Evolutionary conservation across 2,329 filamentous ascomycete species (phyloP).

Genomic region (Alternaria viburni): DNA sequence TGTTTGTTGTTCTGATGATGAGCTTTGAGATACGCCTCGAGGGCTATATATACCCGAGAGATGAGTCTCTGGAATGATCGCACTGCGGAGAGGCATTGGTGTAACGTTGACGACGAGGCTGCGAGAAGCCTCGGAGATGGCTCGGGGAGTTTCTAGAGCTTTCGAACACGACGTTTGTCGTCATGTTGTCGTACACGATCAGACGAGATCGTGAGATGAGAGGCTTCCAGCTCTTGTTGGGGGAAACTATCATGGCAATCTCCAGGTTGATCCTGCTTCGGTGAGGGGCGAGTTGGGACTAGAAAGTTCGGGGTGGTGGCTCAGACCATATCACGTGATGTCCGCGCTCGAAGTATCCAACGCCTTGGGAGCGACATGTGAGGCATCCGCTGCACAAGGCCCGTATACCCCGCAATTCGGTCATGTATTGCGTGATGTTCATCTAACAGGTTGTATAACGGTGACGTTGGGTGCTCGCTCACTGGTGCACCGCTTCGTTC

Average conservation of each 20-base stretch:
- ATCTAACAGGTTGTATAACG: neutral
- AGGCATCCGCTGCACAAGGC: neutral
- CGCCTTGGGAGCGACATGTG: neutral
- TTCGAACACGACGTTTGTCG: constrained; percentile 21
- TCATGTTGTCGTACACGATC: constrained; percentile 8
- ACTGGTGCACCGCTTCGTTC: neutral
- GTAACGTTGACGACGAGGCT: constrained; percentile 13
- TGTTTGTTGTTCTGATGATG: constrained; percentile 39
- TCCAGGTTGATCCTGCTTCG: neutral
- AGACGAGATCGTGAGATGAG: neutral
- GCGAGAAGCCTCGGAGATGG: constrained; percentile 28
- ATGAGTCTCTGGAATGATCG: constrained; percentile 38
- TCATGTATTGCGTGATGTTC: neutral
- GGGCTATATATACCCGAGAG: constrained; percentile 37
- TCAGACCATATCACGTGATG: constrained; percentile 22
- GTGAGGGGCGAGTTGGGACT: constrained; percentile 3
- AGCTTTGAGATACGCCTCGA: constrained; percentile 7
- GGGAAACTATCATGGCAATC: neutral
- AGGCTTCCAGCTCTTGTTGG: neutral
- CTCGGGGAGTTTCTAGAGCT: constrained; percentile 32
- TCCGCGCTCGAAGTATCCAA: neutral
- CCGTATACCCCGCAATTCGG: neutral
- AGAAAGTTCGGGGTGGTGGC: constrained; percentile 7
- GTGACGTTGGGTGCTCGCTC: neutral
- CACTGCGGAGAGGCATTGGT: constrained; percentile 8